Percentiles rank a stretch among this genome's conserved stretches.
These are phyloP conservation scores for Aureobasidium sp. DNA, from an alignment of 2,329 filamentous ascomycete species.

Conservation along the genomic window DNA sequence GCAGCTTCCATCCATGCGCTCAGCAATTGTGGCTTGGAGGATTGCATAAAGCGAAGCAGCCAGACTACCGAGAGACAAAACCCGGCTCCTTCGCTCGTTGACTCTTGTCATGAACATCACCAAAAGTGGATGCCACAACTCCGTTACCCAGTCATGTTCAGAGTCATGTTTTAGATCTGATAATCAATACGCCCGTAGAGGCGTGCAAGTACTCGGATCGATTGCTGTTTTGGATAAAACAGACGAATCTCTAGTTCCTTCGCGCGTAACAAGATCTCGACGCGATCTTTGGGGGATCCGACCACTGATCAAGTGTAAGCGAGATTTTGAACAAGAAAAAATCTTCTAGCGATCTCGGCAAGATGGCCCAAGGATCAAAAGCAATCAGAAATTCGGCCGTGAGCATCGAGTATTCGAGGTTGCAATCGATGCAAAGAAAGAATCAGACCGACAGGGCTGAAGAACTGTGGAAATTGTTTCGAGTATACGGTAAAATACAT, in stretches of 20 bases:
- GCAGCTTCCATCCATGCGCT: not conserved
- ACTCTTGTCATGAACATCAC: not conserved
- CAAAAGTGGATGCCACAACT: not conserved
- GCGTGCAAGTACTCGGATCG: not conserved
- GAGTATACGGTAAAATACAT: not conserved
- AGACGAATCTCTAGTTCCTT: not conserved
- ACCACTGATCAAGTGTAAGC: not conserved
- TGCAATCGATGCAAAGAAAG: not conserved
- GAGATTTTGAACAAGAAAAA: not conserved
- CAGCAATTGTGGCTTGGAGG: not conserved
- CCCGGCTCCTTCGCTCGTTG: not conserved
- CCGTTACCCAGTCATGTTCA: not conserved
- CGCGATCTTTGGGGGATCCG: not conserved
- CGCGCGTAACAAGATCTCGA: not conserved
- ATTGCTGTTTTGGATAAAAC: not conserved
- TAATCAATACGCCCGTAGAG: not conserved
- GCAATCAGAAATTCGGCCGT: not conserved
- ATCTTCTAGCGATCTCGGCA: not conserved
- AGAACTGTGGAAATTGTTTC: not conserved
- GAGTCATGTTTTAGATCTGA: not conserved
- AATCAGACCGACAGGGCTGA: constrained; percentile 4
- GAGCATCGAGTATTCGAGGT: not conserved
- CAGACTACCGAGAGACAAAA: not conserved
- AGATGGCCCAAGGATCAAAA: not conserved
- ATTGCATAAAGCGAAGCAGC: not conserved